Evolutionary conservation across 352 stramenopile species (phyloP).

Genomic region (Phytophthora quininea): DNA sequence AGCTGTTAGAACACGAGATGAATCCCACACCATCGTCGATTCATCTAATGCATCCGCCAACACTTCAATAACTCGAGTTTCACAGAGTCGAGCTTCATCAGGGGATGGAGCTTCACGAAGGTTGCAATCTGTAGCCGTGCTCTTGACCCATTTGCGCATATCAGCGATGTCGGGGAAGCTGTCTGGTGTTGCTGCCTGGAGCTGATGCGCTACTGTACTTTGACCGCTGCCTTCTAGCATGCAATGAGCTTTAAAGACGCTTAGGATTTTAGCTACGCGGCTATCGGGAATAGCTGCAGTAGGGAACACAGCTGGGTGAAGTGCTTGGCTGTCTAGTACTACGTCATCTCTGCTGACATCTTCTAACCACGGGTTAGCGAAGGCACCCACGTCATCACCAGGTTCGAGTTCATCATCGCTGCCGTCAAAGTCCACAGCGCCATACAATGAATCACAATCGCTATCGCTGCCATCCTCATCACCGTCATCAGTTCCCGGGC

Average conservation of each 20-base stretch:
- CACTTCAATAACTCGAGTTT: constrained; percentile 9
- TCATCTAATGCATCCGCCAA: neutral
- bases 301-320: neutral
- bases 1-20: neutral
- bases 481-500: neutral
- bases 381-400: neutral
- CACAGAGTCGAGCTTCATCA: neutral
- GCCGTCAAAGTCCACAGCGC: neutral
- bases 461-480: neutral
- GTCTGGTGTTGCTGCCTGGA: neutral
- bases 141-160: neutral
- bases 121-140: neutral
- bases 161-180: neutral
- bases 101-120: neutral
- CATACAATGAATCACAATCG: neutral
- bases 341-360: neutral
- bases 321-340: neutral
- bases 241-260: neutral
- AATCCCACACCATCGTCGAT: neutral
- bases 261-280: neutral
- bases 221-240: neutral
- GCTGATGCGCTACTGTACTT: neutral
- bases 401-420: neutral
- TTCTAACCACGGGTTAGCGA: neutral
- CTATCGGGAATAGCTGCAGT: neutral